These are phyloP conservation scores for Helicostylum pulchrum DNA, from an alignment of 192 early-diverging fungal genomes.

Conservation along the genomic window DNA sequence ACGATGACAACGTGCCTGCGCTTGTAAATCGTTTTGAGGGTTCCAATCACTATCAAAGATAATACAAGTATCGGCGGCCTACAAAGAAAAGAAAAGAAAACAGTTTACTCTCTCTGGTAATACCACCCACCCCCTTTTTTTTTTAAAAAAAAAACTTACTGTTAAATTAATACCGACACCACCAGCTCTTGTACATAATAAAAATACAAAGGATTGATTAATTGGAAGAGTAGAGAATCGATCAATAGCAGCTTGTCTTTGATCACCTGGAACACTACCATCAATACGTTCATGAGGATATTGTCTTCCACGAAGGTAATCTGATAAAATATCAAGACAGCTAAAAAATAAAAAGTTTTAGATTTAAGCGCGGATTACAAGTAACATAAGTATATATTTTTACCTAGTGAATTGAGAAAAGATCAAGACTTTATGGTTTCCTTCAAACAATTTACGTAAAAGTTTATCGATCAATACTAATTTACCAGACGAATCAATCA, in stretches of 20 bases:
- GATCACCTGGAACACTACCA: constrained; percentile 72
- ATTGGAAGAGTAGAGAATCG: constrained; percentile 66
- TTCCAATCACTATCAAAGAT: constrained; percentile 92
- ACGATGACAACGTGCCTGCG: constrained; percentile 77
- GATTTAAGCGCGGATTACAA: not conserved
- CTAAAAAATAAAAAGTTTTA: constrained; percentile 2
- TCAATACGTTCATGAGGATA: constrained; percentile 82
- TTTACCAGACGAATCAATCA: constrained; percentile 79
- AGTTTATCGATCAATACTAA: constrained; percentile 79
- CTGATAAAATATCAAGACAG: constrained; percentile 78
- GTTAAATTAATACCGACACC: constrained; percentile 89
- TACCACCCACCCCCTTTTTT: no score
- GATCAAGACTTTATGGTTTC: constrained; percentile 83
- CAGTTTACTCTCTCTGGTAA: not conserved
- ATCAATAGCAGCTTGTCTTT: constrained; percentile 84
- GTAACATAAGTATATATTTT: not conserved
- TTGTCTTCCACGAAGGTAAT: constrained; percentile 71
- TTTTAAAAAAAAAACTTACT: constrained; percentile 6
- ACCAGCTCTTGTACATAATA: constrained; percentile 84
- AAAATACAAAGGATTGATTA: constrained; percentile 78
- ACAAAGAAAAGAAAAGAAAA: not conserved
- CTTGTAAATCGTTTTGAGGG: constrained; percentile 87
- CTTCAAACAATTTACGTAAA: constrained; percentile 65
- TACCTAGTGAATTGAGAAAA: constrained; percentile 82
- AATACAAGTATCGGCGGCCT: constrained; percentile 80